A percentile compares a stretch with the other conserved stretches of the same genome.
phyloP scores from a whole-genome alignment of 441 rosid genomes.

The Monsonia emarginata region DNA sequence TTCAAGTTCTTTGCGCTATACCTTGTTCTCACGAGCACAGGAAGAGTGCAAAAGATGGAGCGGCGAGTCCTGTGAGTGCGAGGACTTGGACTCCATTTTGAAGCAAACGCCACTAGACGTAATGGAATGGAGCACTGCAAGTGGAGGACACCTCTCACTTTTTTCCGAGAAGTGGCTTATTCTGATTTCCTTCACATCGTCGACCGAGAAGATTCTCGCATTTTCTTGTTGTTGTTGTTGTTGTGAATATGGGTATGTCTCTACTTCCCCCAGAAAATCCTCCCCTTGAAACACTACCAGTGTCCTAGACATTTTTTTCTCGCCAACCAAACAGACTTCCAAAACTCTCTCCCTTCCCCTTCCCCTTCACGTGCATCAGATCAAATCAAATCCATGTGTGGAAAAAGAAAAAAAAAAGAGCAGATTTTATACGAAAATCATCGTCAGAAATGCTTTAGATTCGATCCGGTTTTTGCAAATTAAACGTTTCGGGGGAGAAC shows the following conservation, averaged over 20 bases:
- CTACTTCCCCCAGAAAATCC: constrained; percentile 69
- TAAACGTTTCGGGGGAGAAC: background rate
- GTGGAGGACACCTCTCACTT: constrained; percentile 87
- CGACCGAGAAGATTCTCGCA: constrained; percentile 11
- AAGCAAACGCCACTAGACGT: constrained; percentile 74
- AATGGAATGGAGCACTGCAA: constrained; percentile 75
- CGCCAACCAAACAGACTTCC: constrained; percentile 6
- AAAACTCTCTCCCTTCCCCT: constrained; percentile 9
- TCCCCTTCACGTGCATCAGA: background rate
- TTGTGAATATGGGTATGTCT: constrained; percentile 40
- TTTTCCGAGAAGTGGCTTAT: constrained; percentile 60
- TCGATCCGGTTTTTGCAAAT: constrained; percentile 7
- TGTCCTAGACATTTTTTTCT: constrained; percentile 49
- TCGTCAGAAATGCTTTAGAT: constrained; percentile 3
- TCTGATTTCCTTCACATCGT: constrained; percentile 55
- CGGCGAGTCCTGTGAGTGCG: constrained; percentile 45
- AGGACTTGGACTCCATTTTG: constrained; percentile 72
- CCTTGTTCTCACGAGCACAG: constrained; percentile 82
- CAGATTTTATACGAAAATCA: background rate
- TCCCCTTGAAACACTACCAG: constrained; percentile 60
- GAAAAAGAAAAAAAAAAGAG: background rate
- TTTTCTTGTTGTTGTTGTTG: constrained; percentile 27
- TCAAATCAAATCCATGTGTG: background rate
- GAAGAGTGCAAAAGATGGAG: constrained; percentile 70
- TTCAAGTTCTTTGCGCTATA: constrained; percentile 31